Evolutionary conservation across 1,284 basidiomycete genomes (phyloP), one percentile per base, ranked within the genome.

Genomic region (Sporisorium graminicola): DNA sequence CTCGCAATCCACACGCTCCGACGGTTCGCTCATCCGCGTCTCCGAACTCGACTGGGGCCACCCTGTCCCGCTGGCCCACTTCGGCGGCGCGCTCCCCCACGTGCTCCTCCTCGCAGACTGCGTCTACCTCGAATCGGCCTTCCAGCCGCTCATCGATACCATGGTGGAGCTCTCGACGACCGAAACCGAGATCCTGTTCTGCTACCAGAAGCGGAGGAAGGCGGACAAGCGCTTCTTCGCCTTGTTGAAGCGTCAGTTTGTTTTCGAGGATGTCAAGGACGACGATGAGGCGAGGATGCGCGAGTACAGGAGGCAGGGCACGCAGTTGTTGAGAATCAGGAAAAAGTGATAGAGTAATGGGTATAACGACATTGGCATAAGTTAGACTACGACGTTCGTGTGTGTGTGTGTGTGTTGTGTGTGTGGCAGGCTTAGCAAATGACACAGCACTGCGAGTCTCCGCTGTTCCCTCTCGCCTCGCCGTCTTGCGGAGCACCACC

Each of bases 201-300:
- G 94, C 86, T 96, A 94, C 87, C 95, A 95, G 87, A 96, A 96
- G 84, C 89, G 94, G 53, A 89, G 95, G 86, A 96, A 95, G 90
- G 95, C 94, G 0, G 95, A 97, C 86, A 95, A 92, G 82, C 90
- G 93, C 0, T 97, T 97, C 87, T 97, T 97, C 84, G 86, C 87
- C 0, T 83, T 95, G 81, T 88, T 97, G 61, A 93, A 90, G 86
- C 94, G 93, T 80, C 88, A 90, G 58, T 97, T 97, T 82, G 88
- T 86, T n/a, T 94, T 93, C 91, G 86, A 86, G 66, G 90, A 93
- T 86, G 92, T 92, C 63, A 49, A 58, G 14, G 83, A 85, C 57
- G 82, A 85, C 20, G 71, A 83, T 31, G 54, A 53, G 9, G 62
- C 5, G 14, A 59, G 83, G 33, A 67, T 43, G 12, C 29, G 50